Evolutionary conservation across 306 rosid genomes (phyloP).

Genomic region (Dicorynia guianensis): DNA sequence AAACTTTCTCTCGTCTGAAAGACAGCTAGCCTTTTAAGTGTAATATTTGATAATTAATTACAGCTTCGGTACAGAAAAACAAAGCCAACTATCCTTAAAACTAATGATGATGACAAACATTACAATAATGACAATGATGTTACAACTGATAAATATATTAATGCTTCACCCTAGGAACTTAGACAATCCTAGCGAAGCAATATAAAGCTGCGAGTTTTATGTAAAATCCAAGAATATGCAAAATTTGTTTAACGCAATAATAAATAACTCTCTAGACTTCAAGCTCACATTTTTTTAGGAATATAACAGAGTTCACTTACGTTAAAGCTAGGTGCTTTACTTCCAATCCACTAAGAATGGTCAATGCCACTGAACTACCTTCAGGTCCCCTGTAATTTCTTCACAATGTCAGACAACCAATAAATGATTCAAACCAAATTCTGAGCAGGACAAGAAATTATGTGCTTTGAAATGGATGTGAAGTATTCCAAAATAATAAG

Average conservation of each 20-base stretch:
- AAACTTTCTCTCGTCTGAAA: constrained; percentile 91
- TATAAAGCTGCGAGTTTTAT: constrained; percentile 23
- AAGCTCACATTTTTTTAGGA: constrained; percentile 11
- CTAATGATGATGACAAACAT: constrained; percentile 12
- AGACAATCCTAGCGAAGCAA: constrained; percentile 8
- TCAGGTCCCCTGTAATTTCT: constrained; percentile 81
- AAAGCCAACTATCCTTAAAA: constrained; percentile 9
- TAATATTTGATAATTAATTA: neutral
- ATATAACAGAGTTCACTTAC: constrained; percentile 54
- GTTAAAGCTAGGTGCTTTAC: constrained; percentile 66
- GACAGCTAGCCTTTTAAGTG: constrained; percentile 25
- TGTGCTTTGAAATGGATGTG: constrained; percentile 30
- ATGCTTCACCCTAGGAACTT: neutral
- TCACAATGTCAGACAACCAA: constrained; percentile 43
- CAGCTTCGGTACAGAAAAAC: constrained; percentile 13
- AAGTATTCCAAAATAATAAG: neutral
- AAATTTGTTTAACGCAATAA: too few relatives aligned
- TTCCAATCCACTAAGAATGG: constrained; percentile 78
- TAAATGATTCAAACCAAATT: constrained; percentile 37
- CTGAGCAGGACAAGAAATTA: constrained; percentile 6
- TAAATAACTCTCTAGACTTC: constrained; percentile 18
- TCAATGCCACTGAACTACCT: constrained; percentile 85
- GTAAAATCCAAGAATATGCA: constrained; percentile 1
- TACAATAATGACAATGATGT: constrained; percentile 13
- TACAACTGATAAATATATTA: constrained; percentile 8